Percentiles rank a stretch among this genome's conserved stretches.
Conservation (phyloP, 208 protist genomes). For the Trypanosoma rangeli region DNA sequence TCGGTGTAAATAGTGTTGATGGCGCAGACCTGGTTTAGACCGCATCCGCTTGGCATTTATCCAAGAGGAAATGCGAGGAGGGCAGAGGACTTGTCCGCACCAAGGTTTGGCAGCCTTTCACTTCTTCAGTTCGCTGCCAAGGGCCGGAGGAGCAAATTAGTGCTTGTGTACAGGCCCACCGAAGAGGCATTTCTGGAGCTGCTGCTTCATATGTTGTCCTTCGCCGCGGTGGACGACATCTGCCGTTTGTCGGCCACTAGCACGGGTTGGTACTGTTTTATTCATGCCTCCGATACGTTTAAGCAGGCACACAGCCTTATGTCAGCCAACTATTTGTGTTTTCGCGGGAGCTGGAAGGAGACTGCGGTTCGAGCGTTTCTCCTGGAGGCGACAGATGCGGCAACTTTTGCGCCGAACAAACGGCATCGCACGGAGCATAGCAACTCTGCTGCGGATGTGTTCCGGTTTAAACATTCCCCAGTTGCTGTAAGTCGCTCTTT, state of each 20-base stretch:
- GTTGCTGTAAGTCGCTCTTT: slow-evolving; percentile 56
- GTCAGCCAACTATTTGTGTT: slow-evolving; percentile 55
- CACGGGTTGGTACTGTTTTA: slow-evolving; percentile 81
- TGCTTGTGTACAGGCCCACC: slow-evolving; percentile 31
- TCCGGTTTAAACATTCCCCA: slow-evolving; percentile 37
- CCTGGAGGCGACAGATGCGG: slow-evolving; percentile 8
- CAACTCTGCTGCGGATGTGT: not conserved
- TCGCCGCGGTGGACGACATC: slow-evolving; percentile 57
- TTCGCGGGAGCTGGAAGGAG: slow-evolving; percentile 74
- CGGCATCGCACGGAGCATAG: slow-evolving; percentile 10
- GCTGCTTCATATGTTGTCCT: slow-evolving; percentile 65
- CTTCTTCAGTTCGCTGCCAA: slow-evolving; percentile 39
- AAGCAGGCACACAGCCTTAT: slow-evolving; percentile 69
- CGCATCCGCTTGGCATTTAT: slow-evolving; percentile 80
- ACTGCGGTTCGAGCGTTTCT: slow-evolving; percentile 68
- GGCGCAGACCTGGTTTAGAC: slow-evolving; percentile 73
- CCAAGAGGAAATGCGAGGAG: slow-evolving; percentile 70
- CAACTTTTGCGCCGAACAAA: slow-evolving; percentile 21
- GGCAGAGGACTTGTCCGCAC: slow-evolving; percentile 39
- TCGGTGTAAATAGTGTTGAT: slow-evolving; percentile 8
- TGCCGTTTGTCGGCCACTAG: slow-evolving; percentile 70
- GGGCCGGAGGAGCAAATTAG: slow-evolving; percentile 36
- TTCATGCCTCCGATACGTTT: slow-evolving; percentile 81
- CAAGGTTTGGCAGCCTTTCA: slow-evolving; percentile 73
- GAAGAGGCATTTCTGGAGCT: slow-evolving; percentile 77